Conservation (phyloP, 1,284 basidiomycete species). For the Neonothopanus nambi region DNA sequence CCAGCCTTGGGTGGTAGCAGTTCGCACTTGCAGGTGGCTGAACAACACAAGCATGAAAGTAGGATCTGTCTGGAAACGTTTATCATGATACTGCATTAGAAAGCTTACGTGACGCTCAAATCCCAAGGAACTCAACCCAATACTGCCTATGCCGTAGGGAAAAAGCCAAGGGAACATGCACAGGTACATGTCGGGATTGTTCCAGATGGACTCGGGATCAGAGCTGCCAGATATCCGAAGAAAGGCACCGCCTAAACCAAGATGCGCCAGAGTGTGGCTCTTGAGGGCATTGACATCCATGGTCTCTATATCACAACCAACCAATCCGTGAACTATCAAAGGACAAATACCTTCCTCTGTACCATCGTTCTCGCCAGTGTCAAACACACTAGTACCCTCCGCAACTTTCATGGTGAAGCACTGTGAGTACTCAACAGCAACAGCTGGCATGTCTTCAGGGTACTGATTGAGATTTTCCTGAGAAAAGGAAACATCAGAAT, state of each 20-base stretch:
- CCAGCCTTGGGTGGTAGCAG: constrained; percentile 27
- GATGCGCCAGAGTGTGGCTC: constrained; percentile 24
- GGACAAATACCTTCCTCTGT: constrained; percentile 19
- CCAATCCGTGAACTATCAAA: constrained; percentile 21
- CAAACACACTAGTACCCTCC: neutral
- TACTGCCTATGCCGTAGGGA: constrained; percentile 25
- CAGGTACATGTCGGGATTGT: constrained; percentile 33
- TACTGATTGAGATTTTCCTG: neutral
- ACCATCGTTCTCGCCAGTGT: constrained; percentile 15
- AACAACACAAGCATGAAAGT: constrained; percentile 29
- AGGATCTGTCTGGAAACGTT: constrained; percentile 28
- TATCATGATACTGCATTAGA: constrained; percentile 31
- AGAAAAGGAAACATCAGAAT: constrained; percentile 26
- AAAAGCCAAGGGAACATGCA: constrained; percentile 38
- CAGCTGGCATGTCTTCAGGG: neutral
- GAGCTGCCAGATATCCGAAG: constrained; percentile 20
- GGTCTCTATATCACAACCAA: constrained; percentile 12
- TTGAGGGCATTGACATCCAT: neutral
- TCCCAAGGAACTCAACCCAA: constrained; percentile 28
- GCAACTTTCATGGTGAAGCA: neutral
- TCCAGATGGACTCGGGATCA: constrained; percentile 28
- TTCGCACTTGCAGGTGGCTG: constrained; percentile 31
- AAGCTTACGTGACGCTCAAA: constrained; percentile 23
- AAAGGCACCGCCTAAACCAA: constrained; percentile 18
- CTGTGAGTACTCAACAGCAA: neutral